Evolutionary conservation across 495 filamentous ascomycete species (phyloP), one percentile per base, ranked within the genome.

Genomic region (Penicillium alfredii): DNA sequence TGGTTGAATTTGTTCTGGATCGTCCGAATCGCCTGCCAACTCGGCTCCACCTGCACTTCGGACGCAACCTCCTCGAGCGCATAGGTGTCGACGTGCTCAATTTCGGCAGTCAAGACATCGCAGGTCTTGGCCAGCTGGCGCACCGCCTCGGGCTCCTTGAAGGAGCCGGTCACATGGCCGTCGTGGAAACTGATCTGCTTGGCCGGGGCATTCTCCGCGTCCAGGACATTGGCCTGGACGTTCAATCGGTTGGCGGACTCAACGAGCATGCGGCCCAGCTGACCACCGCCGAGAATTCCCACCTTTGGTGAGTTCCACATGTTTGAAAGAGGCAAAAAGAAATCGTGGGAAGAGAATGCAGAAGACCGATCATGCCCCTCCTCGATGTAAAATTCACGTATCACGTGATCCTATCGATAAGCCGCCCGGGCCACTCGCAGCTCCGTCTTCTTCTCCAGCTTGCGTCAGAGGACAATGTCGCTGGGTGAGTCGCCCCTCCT

Each of bases 1-100:
- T 98, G 92, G 54, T 77, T 66, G 60, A 77, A 97, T 64, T 98
- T 98, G 69, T 98, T 90, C 71, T 98, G 93, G 42, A 98, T 96
- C 16, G 80, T 81, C 13, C 86, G 79, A 38, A 97, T 78, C 6
- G 92, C 93, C 62, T 74, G 74, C 86, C 86, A 94, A 38, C 78
- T 84, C 12, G 92, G 92, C 53, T 94, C 83, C n/a, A 94, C 73
- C 21, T 63, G 61, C 24, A 69, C 63, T 35, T 73, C 58, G 26
- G 83, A 66, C 9, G 80, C 77, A 27, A 95, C 74, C 40, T 94
- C 82, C 57, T 95, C 86, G 19, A 97, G 72, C n/a, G 88, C 84
- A 31, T 87, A 67, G 27, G 90, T 94, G 49, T 98, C 80, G 37
- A 98, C 88, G 68, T 98, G 92, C 64, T 98, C 92, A 45, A 97